Evolutionary conservation across 331 rosid species (phyloP), one percentile per base, ranked within the genome.

Genomic region (Quercus phellos): DNA sequence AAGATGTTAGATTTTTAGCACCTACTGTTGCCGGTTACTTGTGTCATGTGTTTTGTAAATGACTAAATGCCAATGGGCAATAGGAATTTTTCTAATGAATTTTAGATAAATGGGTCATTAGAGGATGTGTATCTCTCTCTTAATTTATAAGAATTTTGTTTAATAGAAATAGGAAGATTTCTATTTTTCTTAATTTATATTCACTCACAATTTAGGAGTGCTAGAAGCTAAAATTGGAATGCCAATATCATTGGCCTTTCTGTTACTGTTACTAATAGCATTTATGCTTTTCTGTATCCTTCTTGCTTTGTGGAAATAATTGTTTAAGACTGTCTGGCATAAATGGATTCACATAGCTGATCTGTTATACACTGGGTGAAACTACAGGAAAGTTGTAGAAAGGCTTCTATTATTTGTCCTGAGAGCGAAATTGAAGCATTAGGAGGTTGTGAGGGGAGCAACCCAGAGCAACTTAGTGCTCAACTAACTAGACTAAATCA

Each of bases 331-430:
- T 16, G 51, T 66, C 18, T 32, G 19, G 2, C 42, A 34, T 66
- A 17, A 66, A 34, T 17, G 38, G n/a, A 34, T 13, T 61, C 0
- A 0, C 35, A n/a, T 66, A 8, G 71, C 71, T 30, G 50, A 32
- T 32, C 50, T 32, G 22, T 66, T 66, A 17, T 17, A 1, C 21
- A 66, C 51, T 73, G 72, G 77, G 61, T 66, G 81, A 79, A 78
- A 80, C 77, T 86, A 88, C 92, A 94, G 99, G 95, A 84, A 22
- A 80, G 74, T 61, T 72, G 73, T 74, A 82, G 70, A 78, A 94
- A 94, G 82, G 97, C 99, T 84, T 88, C 97, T 17, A 78, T 89
- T 77, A 84, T 92, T 74, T 94, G 97, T 84, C 82, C 89, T 30
- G 89, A 85, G 90, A 70, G 75, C 68, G 97, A 94, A 72, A 85